Evolutionary conservation across 2,329 filamentous ascomycete genomes (phyloP).

Genomic region (Epichloe coenophiala): DNA sequence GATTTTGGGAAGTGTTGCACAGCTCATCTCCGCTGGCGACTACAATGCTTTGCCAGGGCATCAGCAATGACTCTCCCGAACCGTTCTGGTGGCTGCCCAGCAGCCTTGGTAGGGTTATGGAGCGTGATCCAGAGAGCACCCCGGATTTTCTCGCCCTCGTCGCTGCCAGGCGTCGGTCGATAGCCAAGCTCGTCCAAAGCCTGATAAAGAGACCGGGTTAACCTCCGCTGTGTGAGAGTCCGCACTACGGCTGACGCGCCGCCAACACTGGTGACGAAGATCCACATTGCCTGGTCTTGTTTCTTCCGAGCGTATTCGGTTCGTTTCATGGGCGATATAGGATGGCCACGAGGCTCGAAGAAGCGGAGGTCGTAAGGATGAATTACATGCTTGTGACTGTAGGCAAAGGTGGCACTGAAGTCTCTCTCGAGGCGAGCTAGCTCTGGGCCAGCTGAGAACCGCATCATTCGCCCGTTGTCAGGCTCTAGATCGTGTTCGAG

Average conservation of each 20-base stretch:
- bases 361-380: slow-evolving; percentile 19
- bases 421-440: slow-evolving; percentile 6
- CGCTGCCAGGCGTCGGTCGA: slow-evolving; percentile 4
- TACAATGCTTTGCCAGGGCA: slow-evolving; percentile 5
- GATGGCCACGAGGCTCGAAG: slow-evolving; percentile 20
- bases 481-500: slow-evolving; percentile 11
- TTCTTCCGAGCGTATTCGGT: slow-evolving; percentile 15
- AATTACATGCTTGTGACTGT: slow-evolving; percentile 18
- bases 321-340: slow-evolving; percentile 15
- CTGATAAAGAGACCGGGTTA: slow-evolving; percentile 15
- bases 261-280: slow-evolving; percentile 11
- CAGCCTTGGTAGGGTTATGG: slow-evolving; percentile 9
- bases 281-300: slow-evolving; percentile 19
- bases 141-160: slow-evolving; percentile 7
- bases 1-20: too few species aligned
- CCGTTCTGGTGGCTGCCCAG: slow-evolving; percentile 4
- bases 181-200: slow-evolving; percentile 16
- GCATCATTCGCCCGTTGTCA: slow-evolving; percentile 11
- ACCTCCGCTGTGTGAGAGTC: slow-evolving; percentile 11
- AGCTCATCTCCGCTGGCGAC: neutral
- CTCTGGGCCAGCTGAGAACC: slow-evolving; percentile 2
- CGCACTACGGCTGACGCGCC: slow-evolving; percentile 13
- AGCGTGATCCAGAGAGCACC: slow-evolving; percentile 15
- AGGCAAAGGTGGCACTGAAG: slow-evolving; percentile 14
- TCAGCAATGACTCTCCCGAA: slow-evolving; percentile 11